Conservation (phyloP, 2,329 filamentous ascomycete species). For the Penicillium sp. region DNA sequence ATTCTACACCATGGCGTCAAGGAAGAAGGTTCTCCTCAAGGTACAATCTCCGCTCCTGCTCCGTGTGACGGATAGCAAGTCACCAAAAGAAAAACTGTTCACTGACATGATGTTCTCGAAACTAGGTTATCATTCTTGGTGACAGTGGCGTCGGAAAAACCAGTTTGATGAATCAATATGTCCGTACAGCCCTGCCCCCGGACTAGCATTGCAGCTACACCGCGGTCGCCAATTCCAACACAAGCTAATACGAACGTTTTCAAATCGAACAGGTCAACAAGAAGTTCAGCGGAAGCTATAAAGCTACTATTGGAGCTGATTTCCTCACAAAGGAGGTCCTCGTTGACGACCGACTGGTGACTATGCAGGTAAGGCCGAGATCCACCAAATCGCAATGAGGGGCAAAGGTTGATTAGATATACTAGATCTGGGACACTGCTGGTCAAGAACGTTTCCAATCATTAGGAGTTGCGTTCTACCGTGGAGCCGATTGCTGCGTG, state of each 20-base stretch:
- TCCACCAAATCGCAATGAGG: neutral
- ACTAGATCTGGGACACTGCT: slow-evolving; percentile 93
- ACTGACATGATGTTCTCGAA: slow-evolving; percentile 13
- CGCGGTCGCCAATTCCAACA: slow-evolving; percentile 11
- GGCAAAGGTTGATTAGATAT: slow-evolving; percentile 10
- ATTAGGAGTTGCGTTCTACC: slow-evolving; percentile 94
- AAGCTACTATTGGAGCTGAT: slow-evolving; percentile 97
- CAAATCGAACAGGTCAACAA: slow-evolving; percentile 80
- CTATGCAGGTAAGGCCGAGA: slow-evolving; percentile 76
- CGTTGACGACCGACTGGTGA: slow-evolving; percentile 94
- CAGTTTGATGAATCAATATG: slow-evolving; percentile 99
- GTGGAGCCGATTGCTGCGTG: slow-evolving; percentile 96
- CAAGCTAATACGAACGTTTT: slow-evolving; percentile 16
- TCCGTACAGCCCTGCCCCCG: slow-evolving; percentile 52
- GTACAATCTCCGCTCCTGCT: slow-evolving; percentile 49
- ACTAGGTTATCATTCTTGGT: slow-evolving; percentile 94
- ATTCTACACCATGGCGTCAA: slow-evolving; percentile 63
- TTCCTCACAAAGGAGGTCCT: slow-evolving; percentile 98
- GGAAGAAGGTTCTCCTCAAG: slow-evolving; percentile 91
- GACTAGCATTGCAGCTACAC: slow-evolving; percentile 3
- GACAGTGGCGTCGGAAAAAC: slow-evolving; percentile 99
- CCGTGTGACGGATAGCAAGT: slow-evolving; percentile 7
- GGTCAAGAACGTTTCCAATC: slow-evolving; percentile 98
- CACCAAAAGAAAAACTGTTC: neutral
- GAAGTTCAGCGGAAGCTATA: slow-evolving; percentile 99